phyloP scores from a whole-genome alignment of 192 early-diverging fungal species.

The Linnemannia zychae region DNA sequence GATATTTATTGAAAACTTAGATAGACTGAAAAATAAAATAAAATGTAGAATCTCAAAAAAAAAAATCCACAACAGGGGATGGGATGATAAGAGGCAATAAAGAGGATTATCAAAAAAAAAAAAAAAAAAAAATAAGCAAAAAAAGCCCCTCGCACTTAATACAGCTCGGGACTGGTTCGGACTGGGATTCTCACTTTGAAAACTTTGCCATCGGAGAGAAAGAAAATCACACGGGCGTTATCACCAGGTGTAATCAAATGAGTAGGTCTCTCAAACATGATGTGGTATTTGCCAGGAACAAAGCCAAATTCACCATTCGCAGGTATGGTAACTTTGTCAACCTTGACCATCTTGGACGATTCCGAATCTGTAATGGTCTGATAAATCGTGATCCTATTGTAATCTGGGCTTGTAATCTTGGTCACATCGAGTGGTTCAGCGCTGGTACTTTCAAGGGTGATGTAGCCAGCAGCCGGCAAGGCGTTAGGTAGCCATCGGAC shows the following conservation, averaged over 20 bases:
- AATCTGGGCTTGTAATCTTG: background rate
- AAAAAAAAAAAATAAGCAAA: too few relatives aligned
- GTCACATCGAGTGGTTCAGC: background rate
- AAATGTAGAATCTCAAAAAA: too few relatives aligned
- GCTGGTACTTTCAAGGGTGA: background rate
- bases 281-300: background rate
- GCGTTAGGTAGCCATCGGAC: background rate
- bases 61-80: too few relatives aligned
- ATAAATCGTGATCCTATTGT: background rate
- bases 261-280: background rate
- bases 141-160: too few relatives aligned
- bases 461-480: background rate
- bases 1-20: too few relatives aligned
- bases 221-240: background rate
- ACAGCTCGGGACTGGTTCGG: background rate
- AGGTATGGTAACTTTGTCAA: background rate
- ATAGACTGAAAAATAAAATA: too few relatives aligned
- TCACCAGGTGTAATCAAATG: background rate
- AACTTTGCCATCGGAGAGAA: background rate
- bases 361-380: background rate
- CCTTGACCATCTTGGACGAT: background rate
- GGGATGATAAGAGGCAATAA: too few relatives aligned
- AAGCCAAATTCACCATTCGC: background rate
- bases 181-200: background rate
- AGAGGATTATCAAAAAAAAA: background rate